Conservation (phyloP, 2,329 filamentous ascomycete species). For the Periconia sp. region DNA sequence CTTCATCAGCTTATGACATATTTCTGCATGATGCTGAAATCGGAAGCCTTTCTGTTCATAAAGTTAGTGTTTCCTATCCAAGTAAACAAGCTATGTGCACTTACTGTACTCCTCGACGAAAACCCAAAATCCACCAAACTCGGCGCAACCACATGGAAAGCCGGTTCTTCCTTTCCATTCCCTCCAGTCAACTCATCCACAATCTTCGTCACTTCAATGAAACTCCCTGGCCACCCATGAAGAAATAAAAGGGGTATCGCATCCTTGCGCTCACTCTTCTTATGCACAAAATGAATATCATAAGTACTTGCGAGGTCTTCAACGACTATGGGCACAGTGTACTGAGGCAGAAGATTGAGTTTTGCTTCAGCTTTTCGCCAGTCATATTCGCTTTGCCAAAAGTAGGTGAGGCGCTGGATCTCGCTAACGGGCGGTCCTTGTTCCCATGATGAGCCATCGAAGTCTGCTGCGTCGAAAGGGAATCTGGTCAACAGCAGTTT, state of each 20-base stretch:
- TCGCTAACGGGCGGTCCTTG: constrained; percentile 64
- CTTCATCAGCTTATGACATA: constrained; percentile 68
- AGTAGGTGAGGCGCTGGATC: constrained; percentile 58
- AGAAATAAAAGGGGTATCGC: constrained; percentile 68
- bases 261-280: constrained; percentile 51
- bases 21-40: constrained; percentile 63
- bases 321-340: constrained; percentile 49
- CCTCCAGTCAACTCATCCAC: constrained; percentile 40
- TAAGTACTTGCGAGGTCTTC: constrained; percentile 59
- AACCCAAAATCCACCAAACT: constrained; percentile 57
- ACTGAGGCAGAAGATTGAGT: constrained; percentile 65
- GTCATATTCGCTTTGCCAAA: constrained; percentile 57
- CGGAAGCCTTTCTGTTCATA: constrained; percentile 58
- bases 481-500: constrained; percentile 58
- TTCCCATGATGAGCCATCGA: constrained; percentile 50
- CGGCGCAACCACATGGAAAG: constrained; percentile 57
- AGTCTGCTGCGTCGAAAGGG: constrained; percentile 55
- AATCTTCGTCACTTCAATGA: constrained; percentile 66
- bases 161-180: constrained; percentile 38
- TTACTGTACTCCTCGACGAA: constrained; percentile 3
- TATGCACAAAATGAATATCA: constrained; percentile 66
- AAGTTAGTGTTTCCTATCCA: not conserved
- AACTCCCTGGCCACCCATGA: constrained; percentile 72
- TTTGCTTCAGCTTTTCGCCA: constrained; percentile 62
- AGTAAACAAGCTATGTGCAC: not conserved